Evolutionary conservation across 495 filamentous ascomycete species (phyloP).

Genomic region (Penicillium verhagenii): DNA sequence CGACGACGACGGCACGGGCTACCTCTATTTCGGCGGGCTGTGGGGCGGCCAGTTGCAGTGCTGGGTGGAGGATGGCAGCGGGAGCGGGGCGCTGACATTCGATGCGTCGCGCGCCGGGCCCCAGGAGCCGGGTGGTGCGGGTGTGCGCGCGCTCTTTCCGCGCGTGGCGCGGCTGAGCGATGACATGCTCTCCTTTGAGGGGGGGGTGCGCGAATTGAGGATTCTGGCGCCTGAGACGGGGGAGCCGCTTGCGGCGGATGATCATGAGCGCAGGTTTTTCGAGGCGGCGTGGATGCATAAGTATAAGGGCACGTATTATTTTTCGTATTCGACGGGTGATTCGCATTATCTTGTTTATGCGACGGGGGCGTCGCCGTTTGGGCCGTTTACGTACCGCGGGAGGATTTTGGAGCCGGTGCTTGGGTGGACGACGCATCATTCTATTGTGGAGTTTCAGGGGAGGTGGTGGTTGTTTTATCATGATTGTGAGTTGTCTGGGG

Average conservation of each 20-base stretch:
- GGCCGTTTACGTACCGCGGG: slow-evolving; percentile 69
- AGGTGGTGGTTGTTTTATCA: slow-evolving; percentile 74
- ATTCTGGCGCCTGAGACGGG: slow-evolving; percentile 59
- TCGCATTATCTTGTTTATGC: slow-evolving; percentile 70
- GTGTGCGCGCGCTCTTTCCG: slow-evolving; percentile 50
- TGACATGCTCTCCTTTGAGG: slow-evolving; percentile 61
- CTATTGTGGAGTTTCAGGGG: slow-evolving; percentile 68
- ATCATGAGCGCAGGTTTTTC: slow-evolving; percentile 74
- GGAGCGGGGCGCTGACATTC: slow-evolving; percentile 39
- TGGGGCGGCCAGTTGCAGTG: slow-evolving; percentile 73
- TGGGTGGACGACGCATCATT: slow-evolving; percentile 79
- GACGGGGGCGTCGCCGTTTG: slow-evolving; percentile 55
- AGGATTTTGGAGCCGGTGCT: slow-evolving; percentile 70
- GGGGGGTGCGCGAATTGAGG: slow-evolving; percentile 47
- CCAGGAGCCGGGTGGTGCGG: slow-evolving; percentile 53
- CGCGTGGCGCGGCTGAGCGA: slow-evolving; percentile 58
- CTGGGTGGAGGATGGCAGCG: slow-evolving; percentile 28
- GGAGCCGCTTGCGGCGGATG: slow-evolving; percentile 56
- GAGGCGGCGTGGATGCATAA: slow-evolving; percentile 76
- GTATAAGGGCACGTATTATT: slow-evolving; percentile 66
- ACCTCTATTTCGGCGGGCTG: slow-evolving; percentile 54
- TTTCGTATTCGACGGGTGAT: slow-evolving; percentile 73
- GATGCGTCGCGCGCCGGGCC: slow-evolving; percentile 43
- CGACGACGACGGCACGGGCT: slow-evolving; percentile 47
- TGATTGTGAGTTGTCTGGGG: slow-evolving; percentile 61